Evolutionary conservation across 2,329 filamentous ascomycete genomes (phyloP).

Genomic region (Ceratocystis papillata): DNA sequence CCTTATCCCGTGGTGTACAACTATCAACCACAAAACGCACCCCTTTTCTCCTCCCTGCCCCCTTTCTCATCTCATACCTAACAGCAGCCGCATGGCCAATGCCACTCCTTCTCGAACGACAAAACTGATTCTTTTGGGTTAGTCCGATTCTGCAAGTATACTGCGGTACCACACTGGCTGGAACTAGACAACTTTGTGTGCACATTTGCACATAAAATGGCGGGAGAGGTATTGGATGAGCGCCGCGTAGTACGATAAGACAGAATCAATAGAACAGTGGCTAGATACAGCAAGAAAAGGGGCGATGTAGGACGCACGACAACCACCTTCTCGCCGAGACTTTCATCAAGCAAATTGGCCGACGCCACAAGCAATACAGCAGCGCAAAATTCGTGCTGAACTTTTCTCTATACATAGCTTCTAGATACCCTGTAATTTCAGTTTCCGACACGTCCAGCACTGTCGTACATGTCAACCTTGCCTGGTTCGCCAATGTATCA

Average conservation of each 20-base stretch:
- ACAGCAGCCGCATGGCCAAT: background rate
- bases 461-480: background rate
- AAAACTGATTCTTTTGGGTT: background rate
- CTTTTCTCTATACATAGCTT: background rate
- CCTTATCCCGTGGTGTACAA: background rate
- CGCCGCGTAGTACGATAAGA: background rate
- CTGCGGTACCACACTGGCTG: background rate
- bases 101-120: conserved; percentile 1
- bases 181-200: conserved; percentile 7
- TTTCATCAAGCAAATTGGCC: background rate
- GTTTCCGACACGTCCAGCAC: background rate
- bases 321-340: background rate
- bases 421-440: background rate
- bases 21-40: background rate
- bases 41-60: background rate
- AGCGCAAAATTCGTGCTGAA: background rate
- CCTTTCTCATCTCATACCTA: background rate
- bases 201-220: conserved; percentile 4
- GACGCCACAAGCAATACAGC: background rate
- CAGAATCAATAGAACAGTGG: background rate
- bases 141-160: conserved; percentile 5
- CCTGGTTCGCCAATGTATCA: background rate
- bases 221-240: background rate
- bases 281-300: background rate
- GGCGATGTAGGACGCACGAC: background rate